Evolutionary conservation across 2,329 filamentous ascomycete genomes (phyloP), one percentile per base, ranked within the genome.

Genomic region (Metarhizium guizhouense): DNA sequence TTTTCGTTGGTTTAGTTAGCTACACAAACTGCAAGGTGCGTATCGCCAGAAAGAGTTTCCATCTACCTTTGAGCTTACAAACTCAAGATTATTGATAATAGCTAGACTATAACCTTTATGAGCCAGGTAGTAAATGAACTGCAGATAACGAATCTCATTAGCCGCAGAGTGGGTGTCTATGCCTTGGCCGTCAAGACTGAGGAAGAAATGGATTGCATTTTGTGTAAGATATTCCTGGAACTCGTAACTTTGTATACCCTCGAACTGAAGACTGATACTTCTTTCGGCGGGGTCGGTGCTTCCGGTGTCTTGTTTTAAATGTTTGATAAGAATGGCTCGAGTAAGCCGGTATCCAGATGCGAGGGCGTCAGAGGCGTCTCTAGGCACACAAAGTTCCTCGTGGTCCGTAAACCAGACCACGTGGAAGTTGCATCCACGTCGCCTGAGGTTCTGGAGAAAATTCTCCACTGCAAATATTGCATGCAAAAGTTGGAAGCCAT

Each of bases 401-500:
- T 84, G 74, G 55, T 73, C 70, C 30, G 82, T 74, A 63, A 91
- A 88, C 72, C 89, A 92, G 16, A 84, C 71, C 58, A 91, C 68
- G 59, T 90, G 80, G 62, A 90, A 91, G 56, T 84, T 82, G 67
- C 86, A 90, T 54, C 84, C 83, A 52, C 86, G 76, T 54, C 78
- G 76, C 47, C 76, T 72, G 16, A 91, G 75, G 54, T 81, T 76
- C 45, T 74, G 68, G 1, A 91, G 74, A 60, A 90, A 85, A 6
- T 72, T 74, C 67, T 92, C 88, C 0, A 90, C 81, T 1, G 82
- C 78, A 64, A 87, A 86, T 4, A 84, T 77, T 0, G 85, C 86
- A 66, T 90, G 87, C 0, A 91, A 73, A 6, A 91, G 67, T 67
- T 91, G 87, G 56, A 87, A 85, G 0, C 86, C 87, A 52, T 74